Conservation (phyloP, 441 rosid genomes). For the Erodium texanum region DNA sequence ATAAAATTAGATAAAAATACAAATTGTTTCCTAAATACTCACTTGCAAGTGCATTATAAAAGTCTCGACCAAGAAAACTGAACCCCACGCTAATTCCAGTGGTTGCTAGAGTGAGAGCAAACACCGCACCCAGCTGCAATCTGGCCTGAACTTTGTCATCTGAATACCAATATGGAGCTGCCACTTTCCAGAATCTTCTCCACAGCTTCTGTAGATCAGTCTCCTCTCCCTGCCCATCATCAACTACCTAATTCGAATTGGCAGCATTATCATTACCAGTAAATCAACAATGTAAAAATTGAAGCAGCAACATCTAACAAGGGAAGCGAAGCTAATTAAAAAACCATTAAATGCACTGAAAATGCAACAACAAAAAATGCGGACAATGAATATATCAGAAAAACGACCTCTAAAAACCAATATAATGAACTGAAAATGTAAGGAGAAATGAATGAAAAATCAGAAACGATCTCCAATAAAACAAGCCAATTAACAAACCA, state of each 20-base stretch:
- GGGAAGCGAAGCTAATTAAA: no score
- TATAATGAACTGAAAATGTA: no score
- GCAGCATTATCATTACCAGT: not conserved
- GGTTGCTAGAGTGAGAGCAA: conserved; percentile 81
- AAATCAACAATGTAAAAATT: no score
- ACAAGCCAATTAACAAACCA: not conserved
- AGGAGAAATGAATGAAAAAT: no score
- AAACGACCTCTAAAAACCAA: not conserved
- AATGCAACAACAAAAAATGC: no score
- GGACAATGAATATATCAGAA: no score
- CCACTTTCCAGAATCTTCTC: conserved; percentile 77
- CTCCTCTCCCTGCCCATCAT: conserved; percentile 26
- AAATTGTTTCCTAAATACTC: conserved; percentile 10
- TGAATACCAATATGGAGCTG: conserved; percentile 83
- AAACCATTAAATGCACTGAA: not conserved
- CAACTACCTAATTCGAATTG: not conserved
- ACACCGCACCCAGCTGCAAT: conserved; percentile 69
- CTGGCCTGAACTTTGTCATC: conserved; percentile 70
- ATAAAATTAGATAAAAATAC: no score
- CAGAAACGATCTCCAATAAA: no score
- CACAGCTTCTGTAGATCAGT: conserved; percentile 35
- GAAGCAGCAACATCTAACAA: not conserved
- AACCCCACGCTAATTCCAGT: conserved; percentile 92
- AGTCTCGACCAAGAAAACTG: conserved; percentile 94
- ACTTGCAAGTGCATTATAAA: conserved; percentile 91